Conservation (phyloP, 2,329 filamentous ascomycete genomes). For the Fusarium anthophilum region DNA sequence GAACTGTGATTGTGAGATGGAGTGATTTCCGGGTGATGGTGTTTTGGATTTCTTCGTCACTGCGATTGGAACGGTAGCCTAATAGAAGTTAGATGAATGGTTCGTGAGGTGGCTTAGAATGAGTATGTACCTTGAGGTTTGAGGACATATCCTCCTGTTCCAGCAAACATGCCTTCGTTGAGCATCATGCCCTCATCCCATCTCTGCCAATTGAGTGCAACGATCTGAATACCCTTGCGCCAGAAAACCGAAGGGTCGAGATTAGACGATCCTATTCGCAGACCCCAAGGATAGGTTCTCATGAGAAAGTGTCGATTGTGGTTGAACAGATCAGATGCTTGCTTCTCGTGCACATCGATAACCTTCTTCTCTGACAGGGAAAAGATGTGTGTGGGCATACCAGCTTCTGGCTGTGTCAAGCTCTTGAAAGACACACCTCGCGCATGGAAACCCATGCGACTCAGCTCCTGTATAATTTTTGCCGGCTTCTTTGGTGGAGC, state of each 20-base stretch:
- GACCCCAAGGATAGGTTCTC: conserved; percentile 86
- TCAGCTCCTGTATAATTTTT: conserved; percentile 78
- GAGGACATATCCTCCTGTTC: conserved; percentile 83
- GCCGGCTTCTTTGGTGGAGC: conserved; percentile 56
- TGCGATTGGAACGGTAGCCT: conserved; percentile 47
- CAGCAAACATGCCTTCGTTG: conserved; percentile 90
- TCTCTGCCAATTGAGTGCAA: conserved; percentile 93
- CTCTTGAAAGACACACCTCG: conserved; percentile 83
- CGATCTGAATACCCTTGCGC: conserved; percentile 89
- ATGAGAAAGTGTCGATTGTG: conserved; percentile 87
- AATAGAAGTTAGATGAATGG: neutral
- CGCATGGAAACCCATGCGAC: conserved; percentile 83
- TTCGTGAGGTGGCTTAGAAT: no score
- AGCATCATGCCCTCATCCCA: conserved; percentile 95
- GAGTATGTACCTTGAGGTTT: conserved; percentile 73
- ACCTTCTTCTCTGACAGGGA: conserved; percentile 72
- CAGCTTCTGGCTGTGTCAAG: conserved; percentile 75
- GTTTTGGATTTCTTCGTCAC: conserved; percentile 35
- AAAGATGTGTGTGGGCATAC: conserved; percentile 75
- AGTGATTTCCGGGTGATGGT: conserved; percentile 65
- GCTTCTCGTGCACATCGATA: conserved; percentile 65
- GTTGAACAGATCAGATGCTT: conserved; percentile 68
- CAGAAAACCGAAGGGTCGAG: conserved; percentile 86
- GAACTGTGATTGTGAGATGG: conserved; percentile 75
- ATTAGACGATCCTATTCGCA: conserved; percentile 86